phyloP scores from a whole-genome alignment of 2,329 filamentous ascomycete species.

The Botryotinia calthae region DNA sequence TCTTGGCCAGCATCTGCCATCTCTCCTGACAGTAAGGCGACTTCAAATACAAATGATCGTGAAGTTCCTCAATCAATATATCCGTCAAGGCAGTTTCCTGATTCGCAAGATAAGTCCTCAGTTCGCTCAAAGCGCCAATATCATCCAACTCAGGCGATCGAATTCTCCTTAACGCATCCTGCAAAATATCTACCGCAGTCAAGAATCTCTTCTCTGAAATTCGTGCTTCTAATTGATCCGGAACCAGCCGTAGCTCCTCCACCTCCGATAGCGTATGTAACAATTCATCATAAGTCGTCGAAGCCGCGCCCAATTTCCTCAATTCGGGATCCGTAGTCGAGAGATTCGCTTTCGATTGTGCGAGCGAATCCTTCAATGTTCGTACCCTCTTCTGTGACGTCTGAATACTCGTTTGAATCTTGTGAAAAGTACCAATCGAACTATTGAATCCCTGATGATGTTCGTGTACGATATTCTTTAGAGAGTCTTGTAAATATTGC shows the following conservation, averaged over 20 bases:
- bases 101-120: constrained; percentile 84
- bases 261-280: constrained; percentile 79
- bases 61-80: constrained; percentile 93
- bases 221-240: constrained; percentile 86
- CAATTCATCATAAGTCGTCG: constrained; percentile 87
- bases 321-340: constrained; percentile 86
- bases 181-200: constrained; percentile 86
- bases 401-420: constrained; percentile 92
- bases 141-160: constrained; percentile 85
- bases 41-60: constrained; percentile 95
- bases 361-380: constrained; percentile 76
- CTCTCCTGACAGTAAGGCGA: constrained; percentile 95
- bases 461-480: constrained; percentile 96
- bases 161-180: constrained; percentile 80
- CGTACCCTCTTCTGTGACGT: constrained; percentile 83
- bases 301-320: constrained; percentile 81
- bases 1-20: constrained; percentile 80
- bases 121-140: constrained; percentile 82
- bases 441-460: constrained; percentile 99
- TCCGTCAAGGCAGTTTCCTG: constrained; percentile 91
- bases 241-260: constrained; percentile 83
- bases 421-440: constrained; percentile 98
- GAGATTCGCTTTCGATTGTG: constrained; percentile 75
- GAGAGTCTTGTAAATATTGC: constrained; percentile 81
- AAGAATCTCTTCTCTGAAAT: constrained; percentile 97